Evolutionary conservation across 2,329 filamentous ascomycete genomes (phyloP), one percentile per base, ranked within the genome.

Genomic region (Aspergillus sp.): DNA sequence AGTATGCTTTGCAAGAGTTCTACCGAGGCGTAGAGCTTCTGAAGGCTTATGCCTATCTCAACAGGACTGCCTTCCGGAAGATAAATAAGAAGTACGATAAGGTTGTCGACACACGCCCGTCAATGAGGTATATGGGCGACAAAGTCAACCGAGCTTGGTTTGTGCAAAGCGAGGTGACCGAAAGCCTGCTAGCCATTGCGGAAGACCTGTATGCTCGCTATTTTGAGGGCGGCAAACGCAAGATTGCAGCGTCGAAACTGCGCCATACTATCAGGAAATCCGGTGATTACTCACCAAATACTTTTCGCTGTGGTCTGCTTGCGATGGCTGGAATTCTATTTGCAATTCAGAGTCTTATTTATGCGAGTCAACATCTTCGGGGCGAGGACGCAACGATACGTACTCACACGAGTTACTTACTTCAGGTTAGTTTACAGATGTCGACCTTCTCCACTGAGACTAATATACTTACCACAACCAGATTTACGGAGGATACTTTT

Each of bases 11-110:
- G 50, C 90, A 96, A 68, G 95, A 98, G 72, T 96, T 92, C 72
- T 98, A 99, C 72, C 88, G 93, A 19, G 89, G 90, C 0, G 81
- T 99, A 14, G 95, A 99, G 71, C 79, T 98, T 46, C 82, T 99
- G 58, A 98, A 97, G 76, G 90, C 91, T 0, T 99, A 96, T 68
- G 89, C 92, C 1, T 78, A 96, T 21, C 81, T 97, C 14, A 99
- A 99, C 73, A 85, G 91, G 49, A 96, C 91, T 0, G 95, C 92
- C 0, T 98, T 98, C 70, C 88, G 93, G 33, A 99, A 99, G 74
- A 91, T 99, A 70, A 97, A 96, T 77, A 99, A 99, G 75, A 99
- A 99, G 76, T 98, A 96, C 72, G 93, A 98, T 81, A 99, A 98
- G 77, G 86, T 89, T 2, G 86, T 92, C 56, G 86, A 92, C 66